Conservation (phyloP, 2,329 filamentous ascomycete species). For the Trichoderma asperellum region DNA sequence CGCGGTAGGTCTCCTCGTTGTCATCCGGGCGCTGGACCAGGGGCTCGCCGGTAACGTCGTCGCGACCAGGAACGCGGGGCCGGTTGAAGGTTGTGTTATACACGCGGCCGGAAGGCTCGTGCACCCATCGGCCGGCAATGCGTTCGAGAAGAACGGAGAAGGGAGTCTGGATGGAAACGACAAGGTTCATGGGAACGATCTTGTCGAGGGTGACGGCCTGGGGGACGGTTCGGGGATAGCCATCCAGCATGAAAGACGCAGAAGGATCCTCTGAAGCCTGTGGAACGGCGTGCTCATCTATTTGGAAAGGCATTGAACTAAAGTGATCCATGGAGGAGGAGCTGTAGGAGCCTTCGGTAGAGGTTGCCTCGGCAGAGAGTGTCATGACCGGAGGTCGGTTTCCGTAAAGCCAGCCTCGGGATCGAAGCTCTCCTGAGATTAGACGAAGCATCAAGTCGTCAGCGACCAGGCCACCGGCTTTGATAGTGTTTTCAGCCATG, state of each 20-base stretch:
- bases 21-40: constrained; percentile 85
- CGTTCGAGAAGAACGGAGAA: constrained; percentile 84
- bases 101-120: constrained; percentile 85
- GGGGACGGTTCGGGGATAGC: constrained; percentile 84
- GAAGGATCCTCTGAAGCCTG: constrained; percentile 68
- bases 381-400: constrained; percentile 53
- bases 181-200: constrained; percentile 92
- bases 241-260: constrained; percentile 93
- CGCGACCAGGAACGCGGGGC: constrained; percentile 76
- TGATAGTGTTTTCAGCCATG: constrained; percentile 88
- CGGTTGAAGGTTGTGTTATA: constrained; percentile 96
- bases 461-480: constrained; percentile 83
- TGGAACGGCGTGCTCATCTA: constrained; percentile 45
- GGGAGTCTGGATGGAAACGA: constrained; percentile 84
- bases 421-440: constrained; percentile 85
- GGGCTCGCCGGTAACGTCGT: constrained; percentile 88
- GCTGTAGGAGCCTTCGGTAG: constrained; percentile 37
- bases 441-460: constrained; percentile 90
- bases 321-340: constrained; percentile 46
- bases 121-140: constrained; percentile 91
- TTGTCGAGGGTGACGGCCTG: constrained; percentile 79
- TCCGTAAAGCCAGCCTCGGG: constrained; percentile 77
- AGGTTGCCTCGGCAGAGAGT: constrained; percentile 49
- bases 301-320: constrained; percentile 45
- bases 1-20: constrained; percentile 81